Conservation (phyloP, 2,329 filamentous ascomycete genomes). For the Fusarium denticulatum region DNA sequence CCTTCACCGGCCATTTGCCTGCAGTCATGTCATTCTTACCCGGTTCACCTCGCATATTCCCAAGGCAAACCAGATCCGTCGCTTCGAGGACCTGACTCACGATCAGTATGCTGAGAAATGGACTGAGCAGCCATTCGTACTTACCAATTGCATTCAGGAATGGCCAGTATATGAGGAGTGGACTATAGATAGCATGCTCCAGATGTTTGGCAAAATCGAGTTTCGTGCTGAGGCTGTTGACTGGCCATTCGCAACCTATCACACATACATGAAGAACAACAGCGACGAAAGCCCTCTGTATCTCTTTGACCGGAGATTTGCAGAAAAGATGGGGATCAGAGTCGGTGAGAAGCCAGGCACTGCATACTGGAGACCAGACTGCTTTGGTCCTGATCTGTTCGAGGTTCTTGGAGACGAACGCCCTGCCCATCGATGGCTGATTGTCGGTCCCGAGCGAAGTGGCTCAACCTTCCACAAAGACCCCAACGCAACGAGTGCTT, state of each 20-base stretch:
- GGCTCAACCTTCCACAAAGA: conserved; percentile 96
- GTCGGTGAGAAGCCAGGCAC: conserved; percentile 63
- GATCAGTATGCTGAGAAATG: conserved; percentile 79
- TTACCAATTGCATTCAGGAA: conserved; percentile 80
- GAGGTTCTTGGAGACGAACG: conserved; percentile 79
- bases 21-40: conserved; percentile 76
- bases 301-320: conserved; percentile 88
- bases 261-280: conserved; percentile 82
- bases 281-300: conserved; percentile 90
- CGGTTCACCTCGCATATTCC: conserved; percentile 79
- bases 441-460: conserved; percentile 85
- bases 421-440: conserved; percentile 91
- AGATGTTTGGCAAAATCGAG: conserved; percentile 70
- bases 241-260: conserved; percentile 85
- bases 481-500: conserved; percentile 78
- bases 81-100: conserved; percentile 73
- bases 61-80: conserved; percentile 74
- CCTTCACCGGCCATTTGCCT: conserved; percentile 89
- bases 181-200: conserved; percentile 74
- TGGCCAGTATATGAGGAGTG: conserved; percentile 84
- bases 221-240: conserved; percentile 95
- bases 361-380: conserved; percentile 82
- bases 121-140: conserved; percentile 85
- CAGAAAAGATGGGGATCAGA: conserved; percentile 81
- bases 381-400: conserved; percentile 90